Evolutionary conservation across 306 rosid species (phyloP), one percentile per base, ranked within the genome.

Genomic region (Rosa multiflora): DNA sequence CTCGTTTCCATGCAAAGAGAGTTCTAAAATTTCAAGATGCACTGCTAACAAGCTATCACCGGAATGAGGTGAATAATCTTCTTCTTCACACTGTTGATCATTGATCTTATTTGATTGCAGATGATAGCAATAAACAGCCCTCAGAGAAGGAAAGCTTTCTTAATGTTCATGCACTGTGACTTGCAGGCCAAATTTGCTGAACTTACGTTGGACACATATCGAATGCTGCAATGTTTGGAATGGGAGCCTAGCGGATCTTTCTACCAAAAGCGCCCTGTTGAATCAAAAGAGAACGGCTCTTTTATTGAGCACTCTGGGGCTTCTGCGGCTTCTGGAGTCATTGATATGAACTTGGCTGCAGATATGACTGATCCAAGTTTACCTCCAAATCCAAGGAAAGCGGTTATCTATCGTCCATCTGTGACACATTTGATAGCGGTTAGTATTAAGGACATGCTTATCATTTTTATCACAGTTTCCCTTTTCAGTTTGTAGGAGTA

Each of bases 221-320:
- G 99, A 87, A 96, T 96, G 97, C 75, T 91, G 83, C 99, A 96
- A 37, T 91, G 97, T 85, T 88, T 96, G 83, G 99, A 96, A 88
- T 96, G 97, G 97, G 98, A 96, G 85, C 99, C 97, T 63, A 85
- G 97, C 76, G 97, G 92, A 48, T 81, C 87, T 70, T 91, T 91
- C 85, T 90, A 84, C 87, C 98, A 86, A 80, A 96, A 88, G 81
- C 91, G 73, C 76, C 79, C 78, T 43, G 82, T 81, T 82, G 89
- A 88, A 85, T 78, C 92, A 26, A 82, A 78, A 78, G 97, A 89
- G 76, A 96, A 90, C 78, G 92, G 96, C 9, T 79, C 82, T 58
- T 48, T 80, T 56, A 79, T 89, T 67, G 97, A 95, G 85, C 90
- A 93, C 80, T 96, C 98, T 35, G 98, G 88, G 73, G 88, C 98